Percentiles rank a stretch among this genome's conserved stretches.
Conservation (phyloP, 2,329 filamentous ascomycete species). For the Sporothrix brasiliensis region DNA sequence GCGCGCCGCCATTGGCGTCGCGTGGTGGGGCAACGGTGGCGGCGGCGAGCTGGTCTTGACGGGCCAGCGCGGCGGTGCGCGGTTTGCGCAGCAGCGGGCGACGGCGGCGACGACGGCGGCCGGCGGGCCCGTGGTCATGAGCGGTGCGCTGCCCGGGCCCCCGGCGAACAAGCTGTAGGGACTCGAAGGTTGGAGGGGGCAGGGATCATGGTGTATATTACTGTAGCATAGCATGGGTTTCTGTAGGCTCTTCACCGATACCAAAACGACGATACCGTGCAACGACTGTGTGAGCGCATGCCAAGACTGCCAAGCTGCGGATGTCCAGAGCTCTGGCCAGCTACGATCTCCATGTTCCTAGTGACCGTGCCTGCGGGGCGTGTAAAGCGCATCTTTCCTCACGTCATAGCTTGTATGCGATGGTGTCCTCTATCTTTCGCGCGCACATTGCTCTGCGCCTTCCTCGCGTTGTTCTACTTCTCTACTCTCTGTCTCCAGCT, state of each 20-base stretch:
- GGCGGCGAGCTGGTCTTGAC: constrained; percentile 55
- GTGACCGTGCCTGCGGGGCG: too few relatives aligned
- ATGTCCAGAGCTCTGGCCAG: background rate
- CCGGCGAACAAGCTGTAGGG: constrained; percentile 45
- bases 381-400: too few relatives aligned
- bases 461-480: background rate
- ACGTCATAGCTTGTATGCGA: background rate
- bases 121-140: constrained; percentile 25
- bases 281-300: background rate
- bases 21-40: constrained; percentile 76
- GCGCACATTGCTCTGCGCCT: background rate
- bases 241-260: background rate
- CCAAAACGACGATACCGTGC: background rate
- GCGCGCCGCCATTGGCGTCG: constrained; percentile 73
- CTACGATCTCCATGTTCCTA: background rate
- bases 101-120: constrained; percentile 47
- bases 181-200: background rate
- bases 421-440: background rate
- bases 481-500: background rate
- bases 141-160: constrained; percentile 44
- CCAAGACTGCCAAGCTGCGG: constrained; percentile 5
- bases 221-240: constrained; percentile 22
- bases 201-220: background rate
- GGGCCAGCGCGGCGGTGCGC: constrained; percentile 32
- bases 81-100: constrained; percentile 28